phyloP scores from a whole-genome alignment of 2,329 filamentous ascomycete genomes.

The Colletotrichum scovillei region DNA sequence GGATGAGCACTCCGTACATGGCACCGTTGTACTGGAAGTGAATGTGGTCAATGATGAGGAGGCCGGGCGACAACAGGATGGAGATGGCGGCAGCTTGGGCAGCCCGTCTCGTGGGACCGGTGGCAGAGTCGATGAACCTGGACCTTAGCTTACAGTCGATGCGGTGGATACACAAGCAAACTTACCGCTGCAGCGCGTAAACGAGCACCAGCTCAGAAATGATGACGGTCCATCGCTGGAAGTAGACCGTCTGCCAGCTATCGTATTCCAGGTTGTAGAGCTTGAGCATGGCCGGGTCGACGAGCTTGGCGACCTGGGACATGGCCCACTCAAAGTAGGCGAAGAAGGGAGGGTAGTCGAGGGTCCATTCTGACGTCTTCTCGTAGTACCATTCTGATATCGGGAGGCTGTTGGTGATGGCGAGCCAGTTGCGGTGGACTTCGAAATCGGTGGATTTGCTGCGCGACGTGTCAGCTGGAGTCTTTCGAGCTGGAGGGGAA shows the following conservation, averaged over 20 bases:
- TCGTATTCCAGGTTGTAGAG: slow-evolving; percentile 86
- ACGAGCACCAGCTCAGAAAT: slow-evolving; percentile 85
- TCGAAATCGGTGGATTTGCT: slow-evolving; percentile 99
- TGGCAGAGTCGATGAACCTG: slow-evolving; percentile 81
- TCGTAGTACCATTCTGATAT: slow-evolving; percentile 95
- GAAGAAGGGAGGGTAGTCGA: slow-evolving; percentile 98
- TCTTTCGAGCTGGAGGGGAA: not conserved
- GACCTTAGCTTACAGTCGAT: not conserved
- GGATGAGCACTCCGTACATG: slow-evolving; percentile 89
- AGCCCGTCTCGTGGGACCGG: slow-evolving; percentile 73
- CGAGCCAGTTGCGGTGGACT: slow-evolving; percentile 98
- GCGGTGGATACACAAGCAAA: not conserved
- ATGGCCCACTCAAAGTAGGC: slow-evolving; percentile 96
- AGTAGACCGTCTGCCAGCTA: slow-evolving; percentile 94
- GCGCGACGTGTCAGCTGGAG: slow-evolving; percentile 38
- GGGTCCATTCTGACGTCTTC: slow-evolving; percentile 98
- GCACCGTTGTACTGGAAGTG: slow-evolving; percentile 99
- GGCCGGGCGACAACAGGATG: slow-evolving; percentile 88
- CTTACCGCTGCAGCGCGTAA: slow-evolving; percentile 80
- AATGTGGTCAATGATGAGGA: slow-evolving; percentile 97
- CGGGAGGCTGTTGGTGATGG: slow-evolving; percentile 90
- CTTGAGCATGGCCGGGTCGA: slow-evolving; percentile 84
- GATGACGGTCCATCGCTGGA: slow-evolving; percentile 91
- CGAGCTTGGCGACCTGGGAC: slow-evolving; percentile 81
- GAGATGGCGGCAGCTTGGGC: slow-evolving; percentile 90